Conservation (phyloP, 2,329 filamentous ascomycete species). For the Biscogniauxia sp. region DNA sequence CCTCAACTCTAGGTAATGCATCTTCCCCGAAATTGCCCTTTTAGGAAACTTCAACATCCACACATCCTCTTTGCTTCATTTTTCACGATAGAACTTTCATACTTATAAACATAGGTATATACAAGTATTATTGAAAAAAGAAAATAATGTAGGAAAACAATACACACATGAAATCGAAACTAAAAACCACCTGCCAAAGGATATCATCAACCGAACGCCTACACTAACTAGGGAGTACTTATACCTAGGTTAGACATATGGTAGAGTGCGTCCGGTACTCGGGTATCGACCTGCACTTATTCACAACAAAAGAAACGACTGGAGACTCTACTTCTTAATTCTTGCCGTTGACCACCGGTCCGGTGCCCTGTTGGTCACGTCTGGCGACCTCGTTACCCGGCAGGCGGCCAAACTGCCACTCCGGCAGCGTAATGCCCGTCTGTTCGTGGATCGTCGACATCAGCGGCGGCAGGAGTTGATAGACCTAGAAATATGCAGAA, state of each 20-base stretch:
- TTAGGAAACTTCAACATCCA: constrained; percentile 2
- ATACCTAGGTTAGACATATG: too few relatives aligned
- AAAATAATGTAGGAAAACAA: too few relatives aligned
- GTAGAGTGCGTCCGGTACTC: too few relatives aligned
- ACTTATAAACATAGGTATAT: too few relatives aligned
- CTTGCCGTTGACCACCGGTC: constrained; percentile 9
- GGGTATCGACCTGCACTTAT: too few relatives aligned
- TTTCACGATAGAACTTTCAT: too few relatives aligned
- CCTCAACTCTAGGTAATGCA: too few relatives aligned
- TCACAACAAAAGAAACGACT: too few relatives aligned
- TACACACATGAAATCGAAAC: neutral
- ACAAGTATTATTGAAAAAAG: too few relatives aligned
- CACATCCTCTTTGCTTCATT: too few relatives aligned
- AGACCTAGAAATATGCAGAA: constrained; percentile 41
- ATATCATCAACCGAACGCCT: neutral
- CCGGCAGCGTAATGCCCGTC: constrained; percentile 76
- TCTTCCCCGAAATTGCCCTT: constrained; percentile 3
- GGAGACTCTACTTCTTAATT: constrained; percentile 1
- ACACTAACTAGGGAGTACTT: neutral
- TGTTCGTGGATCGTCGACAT: constrained; percentile 86
- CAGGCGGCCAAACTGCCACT: constrained; percentile 66
- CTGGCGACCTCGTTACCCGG: constrained; percentile 25
- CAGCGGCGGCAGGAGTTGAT: constrained; percentile 79
- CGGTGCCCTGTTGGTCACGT: constrained; percentile 8
- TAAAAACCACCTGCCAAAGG: neutral